Percentiles rank a stretch among this genome's conserved stretches.
These are phyloP conservation scores for Speleostelium caveatum DNA, from an alignment of 78 protist species.

Conservation along the genomic window DNA sequence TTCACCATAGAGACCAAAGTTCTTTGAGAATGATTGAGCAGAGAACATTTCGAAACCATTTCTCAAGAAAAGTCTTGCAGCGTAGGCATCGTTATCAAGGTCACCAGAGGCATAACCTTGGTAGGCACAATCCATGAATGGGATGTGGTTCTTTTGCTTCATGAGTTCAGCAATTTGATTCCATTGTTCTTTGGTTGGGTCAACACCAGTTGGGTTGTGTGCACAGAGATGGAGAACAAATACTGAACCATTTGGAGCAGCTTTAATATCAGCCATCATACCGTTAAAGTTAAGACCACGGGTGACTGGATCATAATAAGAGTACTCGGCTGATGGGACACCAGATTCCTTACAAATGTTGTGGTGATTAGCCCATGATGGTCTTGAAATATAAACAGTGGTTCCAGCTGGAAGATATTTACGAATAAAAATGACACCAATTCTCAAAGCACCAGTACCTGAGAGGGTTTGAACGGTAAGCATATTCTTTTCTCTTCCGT, in stretches of 20 bases:
- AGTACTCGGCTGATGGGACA: conserved; percentile 80
- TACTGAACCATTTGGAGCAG: conserved; percentile 84
- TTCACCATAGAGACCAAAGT: conserved; percentile 98
- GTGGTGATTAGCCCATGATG: conserved; percentile 98
- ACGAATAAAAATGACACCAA: conserved; percentile 87
- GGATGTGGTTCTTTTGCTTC: conserved; percentile 77
- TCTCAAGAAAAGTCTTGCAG: conserved; percentile 81
- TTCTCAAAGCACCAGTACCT: conserved; percentile 98
- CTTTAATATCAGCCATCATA: conserved; percentile 87
- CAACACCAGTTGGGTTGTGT: conserved; percentile 99
- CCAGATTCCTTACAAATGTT: conserved; percentile 87
- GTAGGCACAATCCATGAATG: conserved; percentile 98
- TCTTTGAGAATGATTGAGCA: conserved; percentile 97
- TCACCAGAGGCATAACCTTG: conserved; percentile 99
- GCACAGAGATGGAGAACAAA: conserved; percentile 98
- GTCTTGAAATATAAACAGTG: conserved; percentile 91
- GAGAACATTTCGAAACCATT: conserved; percentile 77
- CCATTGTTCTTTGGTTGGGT: conserved; percentile 98
- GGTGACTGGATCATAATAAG: conserved; percentile 80
- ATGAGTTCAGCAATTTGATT: conserved; percentile 58
- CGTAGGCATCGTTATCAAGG: conserved; percentile 92
- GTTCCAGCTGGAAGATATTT: conserved; percentile 49
- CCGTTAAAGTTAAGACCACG: conserved; percentile 90
- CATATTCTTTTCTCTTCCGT: conserved; percentile 67
- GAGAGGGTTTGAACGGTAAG: conserved; percentile 94